Evolutionary conservation across 139 green algal genomes (phyloP).

Genomic region (Chlamydomonas sphaeroides): DNA sequence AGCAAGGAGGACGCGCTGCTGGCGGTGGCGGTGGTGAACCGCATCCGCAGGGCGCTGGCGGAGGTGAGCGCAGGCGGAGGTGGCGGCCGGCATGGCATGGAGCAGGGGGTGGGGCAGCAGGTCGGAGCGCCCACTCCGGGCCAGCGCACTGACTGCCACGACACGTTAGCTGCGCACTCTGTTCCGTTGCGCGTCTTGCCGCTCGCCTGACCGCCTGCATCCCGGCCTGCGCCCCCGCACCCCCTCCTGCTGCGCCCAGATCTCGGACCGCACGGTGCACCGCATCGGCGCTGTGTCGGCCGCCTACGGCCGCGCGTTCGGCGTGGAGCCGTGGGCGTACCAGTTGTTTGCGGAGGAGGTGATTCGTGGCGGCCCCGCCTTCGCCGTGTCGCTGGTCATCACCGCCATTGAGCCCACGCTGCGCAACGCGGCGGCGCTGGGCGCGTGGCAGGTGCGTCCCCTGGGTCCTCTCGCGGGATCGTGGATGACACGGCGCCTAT

Average conservation of each 20-base stretch:
- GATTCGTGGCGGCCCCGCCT: constrained; percentile 90
- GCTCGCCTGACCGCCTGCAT: too few relatives aligned
- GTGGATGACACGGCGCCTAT: too few relatives aligned
- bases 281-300: constrained; percentile 67
- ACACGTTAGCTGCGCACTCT: too few relatives aligned
- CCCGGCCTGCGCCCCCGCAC: too few relatives aligned
- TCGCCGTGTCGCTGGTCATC: constrained; percentile 88
- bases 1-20: constrained; percentile 89
- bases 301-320: constrained; percentile 76
- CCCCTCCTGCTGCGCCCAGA: too few relatives aligned
- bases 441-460: constrained; percentile 91
- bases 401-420: constrained; percentile 82
- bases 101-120: too few relatives aligned
- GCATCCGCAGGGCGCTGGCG: constrained; percentile 82
- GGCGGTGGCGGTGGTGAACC: constrained; percentile 89
- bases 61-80: constrained; percentile 48
- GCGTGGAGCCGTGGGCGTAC: constrained; percentile 89
- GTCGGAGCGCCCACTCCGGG: too few relatives aligned
- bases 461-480: too few relatives aligned
- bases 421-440: constrained; percentile 84
- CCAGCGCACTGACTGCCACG: too few relatives aligned
- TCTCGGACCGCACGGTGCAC: constrained; percentile 67
- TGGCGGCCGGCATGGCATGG: too few relatives aligned
- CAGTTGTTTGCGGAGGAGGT: constrained; percentile 95
- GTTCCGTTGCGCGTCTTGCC: too few relatives aligned